These are phyloP conservation scores for Hypoxylon sp. DNA, from an alignment of 2,329 filamentous ascomycete genomes.

Conservation along the genomic window DNA sequence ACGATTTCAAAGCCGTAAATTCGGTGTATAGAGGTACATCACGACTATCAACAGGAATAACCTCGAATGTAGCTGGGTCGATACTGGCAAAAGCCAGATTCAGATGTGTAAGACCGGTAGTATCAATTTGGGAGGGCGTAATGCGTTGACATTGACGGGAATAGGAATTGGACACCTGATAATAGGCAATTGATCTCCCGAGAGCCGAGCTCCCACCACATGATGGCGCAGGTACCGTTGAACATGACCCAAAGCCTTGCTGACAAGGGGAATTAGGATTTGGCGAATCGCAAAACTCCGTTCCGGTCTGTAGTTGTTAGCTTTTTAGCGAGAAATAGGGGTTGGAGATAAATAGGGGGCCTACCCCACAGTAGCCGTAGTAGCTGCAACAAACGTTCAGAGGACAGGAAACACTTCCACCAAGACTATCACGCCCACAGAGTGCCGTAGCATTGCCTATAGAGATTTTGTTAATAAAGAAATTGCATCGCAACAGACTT, in stretches of 20 bases:
- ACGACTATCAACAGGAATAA: conserved; percentile 29
- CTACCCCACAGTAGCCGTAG: conserved; percentile 23
- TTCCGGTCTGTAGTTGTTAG: not conserved
- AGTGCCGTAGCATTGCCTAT: conserved; percentile 13
- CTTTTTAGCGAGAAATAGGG: too few relatives aligned
- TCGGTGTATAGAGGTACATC: conserved; percentile 47
- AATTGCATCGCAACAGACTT: not conserved
- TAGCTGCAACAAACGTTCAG: conserved; percentile 23
- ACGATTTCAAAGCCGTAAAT: conserved; percentile 54
- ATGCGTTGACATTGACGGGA: conserved; percentile 32
- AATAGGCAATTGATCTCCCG: conserved; percentile 36
- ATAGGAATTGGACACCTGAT: conserved; percentile 28
- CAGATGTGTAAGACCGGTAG: conserved; percentile 34
- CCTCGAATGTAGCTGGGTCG: conserved; percentile 51
- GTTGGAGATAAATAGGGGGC: not conserved
- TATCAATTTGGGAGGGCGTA: conserved; percentile 29
- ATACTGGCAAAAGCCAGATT: conserved; percentile 55
- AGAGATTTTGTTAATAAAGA: too few relatives aligned
- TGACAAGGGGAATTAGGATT: conserved; percentile 20
- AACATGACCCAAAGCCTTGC: conserved; percentile 20
- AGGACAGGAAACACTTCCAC: conserved; percentile 12
- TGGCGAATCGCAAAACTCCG: conserved; percentile 12
- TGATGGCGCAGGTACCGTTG: conserved; percentile 7
- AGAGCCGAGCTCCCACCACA: conserved; percentile 25
- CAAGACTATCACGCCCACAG: conserved; percentile 29